Evolutionary conservation across 495 filamentous ascomycete genomes (phyloP).

Genomic region (Diplogelasinospora grovesii): DNA sequence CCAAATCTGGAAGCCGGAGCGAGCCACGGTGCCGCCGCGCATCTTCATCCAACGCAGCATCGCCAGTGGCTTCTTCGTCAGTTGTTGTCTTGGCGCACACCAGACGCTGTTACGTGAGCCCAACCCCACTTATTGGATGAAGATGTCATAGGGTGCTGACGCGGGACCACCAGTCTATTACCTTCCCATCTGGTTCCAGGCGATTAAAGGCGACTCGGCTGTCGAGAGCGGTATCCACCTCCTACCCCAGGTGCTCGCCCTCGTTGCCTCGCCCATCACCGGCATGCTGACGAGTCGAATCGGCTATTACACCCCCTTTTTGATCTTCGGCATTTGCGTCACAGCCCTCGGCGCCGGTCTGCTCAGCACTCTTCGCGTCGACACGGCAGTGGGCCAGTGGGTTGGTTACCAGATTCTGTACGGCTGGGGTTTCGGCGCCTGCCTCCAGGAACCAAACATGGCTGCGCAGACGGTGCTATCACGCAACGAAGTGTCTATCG

Average conservation of each 20-base stretch:
- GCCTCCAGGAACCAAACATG: constrained; percentile 27
- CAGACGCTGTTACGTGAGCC: not conserved
- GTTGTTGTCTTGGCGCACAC: constrained; percentile 37
- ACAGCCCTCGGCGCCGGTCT: constrained; percentile 55
- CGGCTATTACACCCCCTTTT: constrained; percentile 40
- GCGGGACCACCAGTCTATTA: constrained; percentile 42
- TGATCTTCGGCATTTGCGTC: constrained; percentile 45
- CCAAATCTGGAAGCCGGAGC: constrained; percentile 17
- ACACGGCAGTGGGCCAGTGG: constrained; percentile 46
- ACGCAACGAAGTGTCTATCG: constrained; percentile 47
- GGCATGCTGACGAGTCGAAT: constrained; percentile 20
- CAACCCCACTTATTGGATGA: no score
- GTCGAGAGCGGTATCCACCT: constrained; percentile 59
- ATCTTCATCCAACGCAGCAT: constrained; percentile 58
- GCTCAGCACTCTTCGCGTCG: constrained; percentile 48
- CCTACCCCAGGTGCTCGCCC: constrained; percentile 53
- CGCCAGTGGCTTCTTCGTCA: constrained; percentile 40
- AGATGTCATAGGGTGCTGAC: no score
- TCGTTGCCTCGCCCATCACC: constrained; percentile 46
- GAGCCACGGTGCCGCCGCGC: constrained; percentile 48
- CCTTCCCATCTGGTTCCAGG: constrained; percentile 56
- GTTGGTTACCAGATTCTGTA: constrained; percentile 53
- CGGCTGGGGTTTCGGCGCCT: constrained; percentile 44
- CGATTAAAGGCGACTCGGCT: constrained; percentile 55
- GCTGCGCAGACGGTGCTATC: constrained; percentile 40